These are phyloP conservation scores for Nitzschia sp. DNA, from an alignment of 108 stramenopile genomes.

Conservation along the genomic window DNA sequence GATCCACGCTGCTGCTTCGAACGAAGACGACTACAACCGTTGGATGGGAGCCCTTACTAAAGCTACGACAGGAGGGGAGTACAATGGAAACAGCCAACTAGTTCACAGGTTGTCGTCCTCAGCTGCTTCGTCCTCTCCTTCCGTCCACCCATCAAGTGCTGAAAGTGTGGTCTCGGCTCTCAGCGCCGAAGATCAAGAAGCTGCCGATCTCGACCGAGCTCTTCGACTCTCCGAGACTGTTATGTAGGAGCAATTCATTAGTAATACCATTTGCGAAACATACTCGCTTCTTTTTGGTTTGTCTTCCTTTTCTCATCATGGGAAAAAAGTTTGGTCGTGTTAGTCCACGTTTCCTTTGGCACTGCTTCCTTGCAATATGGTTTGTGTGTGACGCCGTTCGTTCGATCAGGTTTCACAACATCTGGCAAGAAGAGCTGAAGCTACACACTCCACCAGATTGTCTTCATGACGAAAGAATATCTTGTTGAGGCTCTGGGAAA, in stretches of 20 bases:
- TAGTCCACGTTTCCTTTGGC: too few relatives aligned
- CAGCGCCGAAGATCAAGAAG: conserved; percentile 27
- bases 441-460: too few relatives aligned
- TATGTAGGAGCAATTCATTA: neutral
- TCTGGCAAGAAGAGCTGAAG: too few relatives aligned
- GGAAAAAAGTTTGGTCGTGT: too few relatives aligned
- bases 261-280: too few relatives aligned
- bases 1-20: conserved; percentile 34
- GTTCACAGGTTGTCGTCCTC: neutral
- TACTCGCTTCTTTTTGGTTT: too few relatives aligned
- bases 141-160: neutral
- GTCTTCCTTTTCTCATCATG: too few relatives aligned
- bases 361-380: too few relatives aligned
- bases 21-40: conserved; percentile 32
- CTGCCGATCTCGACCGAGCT: conserved; percentile 20
- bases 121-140: neutral
- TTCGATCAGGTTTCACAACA: too few relatives aligned
- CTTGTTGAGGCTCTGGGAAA: conserved; percentile 22
- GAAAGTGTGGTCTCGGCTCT: conserved; percentile 15
- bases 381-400: too few relatives aligned
- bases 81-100: neutral
- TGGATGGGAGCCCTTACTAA: conserved; percentile 47
- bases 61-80: conserved; percentile 31
- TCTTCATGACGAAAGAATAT: neutral
- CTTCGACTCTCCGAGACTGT: conserved; percentile 6